phyloP scores from a whole-genome alignment of 2,329 filamentous ascomycete genomes.

The Davidsoniella australis region DNA sequence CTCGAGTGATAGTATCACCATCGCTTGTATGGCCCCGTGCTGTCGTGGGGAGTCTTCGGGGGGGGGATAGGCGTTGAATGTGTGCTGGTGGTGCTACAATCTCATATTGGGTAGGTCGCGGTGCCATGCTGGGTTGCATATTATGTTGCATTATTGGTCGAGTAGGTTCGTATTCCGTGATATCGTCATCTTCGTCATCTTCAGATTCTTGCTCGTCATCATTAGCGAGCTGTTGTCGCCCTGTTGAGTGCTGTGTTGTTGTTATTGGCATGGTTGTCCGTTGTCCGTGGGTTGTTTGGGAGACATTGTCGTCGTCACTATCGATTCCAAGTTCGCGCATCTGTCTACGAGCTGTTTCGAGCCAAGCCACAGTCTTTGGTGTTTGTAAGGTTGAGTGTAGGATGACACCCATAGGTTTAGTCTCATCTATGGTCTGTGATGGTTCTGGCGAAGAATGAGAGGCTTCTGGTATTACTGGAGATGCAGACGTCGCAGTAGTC shows the following conservation, averaged over 20 bases:
- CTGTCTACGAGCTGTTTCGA: conserved; percentile 7
- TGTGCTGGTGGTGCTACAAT: background rate
- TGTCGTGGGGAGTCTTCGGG: background rate
- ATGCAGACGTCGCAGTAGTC: conserved; percentile 5
- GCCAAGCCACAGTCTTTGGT: conserved; percentile 9
- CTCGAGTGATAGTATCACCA: background rate
- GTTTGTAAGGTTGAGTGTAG: background rate
- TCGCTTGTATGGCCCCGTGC: background rate
- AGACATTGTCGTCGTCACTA: background rate
- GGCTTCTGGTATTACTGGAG: conserved; percentile 8
- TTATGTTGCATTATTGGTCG: background rate
- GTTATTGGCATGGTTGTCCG: background rate
- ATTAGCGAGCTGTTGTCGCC: background rate
- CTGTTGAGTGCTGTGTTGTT: background rate
- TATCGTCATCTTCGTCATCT: conserved; percentile 1
- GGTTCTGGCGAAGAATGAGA: conserved; percentile 10
- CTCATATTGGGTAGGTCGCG: background rate
- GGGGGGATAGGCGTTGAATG: background rate
- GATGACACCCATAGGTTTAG: background rate
- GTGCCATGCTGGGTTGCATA: background rate
- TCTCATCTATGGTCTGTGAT: conserved; percentile 6
- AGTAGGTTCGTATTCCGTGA: conserved; percentile 10
- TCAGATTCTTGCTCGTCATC: conserved; percentile 3
- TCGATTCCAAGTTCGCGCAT: conserved; percentile 11
- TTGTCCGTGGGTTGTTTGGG: conserved; percentile 1